Conservation (phyloP, 139 green algal species). For the Microglena sp. region DNA sequence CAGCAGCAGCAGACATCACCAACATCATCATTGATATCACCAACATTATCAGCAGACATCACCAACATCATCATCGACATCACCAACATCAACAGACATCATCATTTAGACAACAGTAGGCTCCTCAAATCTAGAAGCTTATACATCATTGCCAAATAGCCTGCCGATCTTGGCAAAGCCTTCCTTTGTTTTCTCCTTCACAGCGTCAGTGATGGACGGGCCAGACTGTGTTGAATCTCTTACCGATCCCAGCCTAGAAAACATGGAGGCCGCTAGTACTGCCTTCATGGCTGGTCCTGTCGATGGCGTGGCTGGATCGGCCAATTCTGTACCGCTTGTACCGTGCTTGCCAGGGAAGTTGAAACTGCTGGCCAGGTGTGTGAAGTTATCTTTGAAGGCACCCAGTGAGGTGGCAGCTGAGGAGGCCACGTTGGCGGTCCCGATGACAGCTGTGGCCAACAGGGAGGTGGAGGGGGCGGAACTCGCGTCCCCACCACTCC, state of each 20-base stretch:
- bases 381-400: slow-evolving; percentile 7
- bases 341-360: neutral
- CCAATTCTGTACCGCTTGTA: neutral
- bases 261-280: neutral
- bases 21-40: too few relatives aligned
- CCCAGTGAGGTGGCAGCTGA: slow-evolving; percentile 2
- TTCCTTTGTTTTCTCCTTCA: slow-evolving; percentile 5
- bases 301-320: neutral
- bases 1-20: too few relatives aligned
- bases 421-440: too few relatives aligned
- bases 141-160: too few relatives aligned
- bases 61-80: too few relatives aligned
- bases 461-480: neutral
- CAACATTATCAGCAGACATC: too few relatives aligned
- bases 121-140: too few relatives aligned
- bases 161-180: slow-evolving; percentile 4
- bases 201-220: slow-evolving; percentile 1
- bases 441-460: too few relatives aligned
- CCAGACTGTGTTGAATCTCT: neutral
- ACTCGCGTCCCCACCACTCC: neutral
- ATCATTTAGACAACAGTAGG: too few relatives aligned
- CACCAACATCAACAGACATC: too few relatives aligned
- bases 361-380: neutral
- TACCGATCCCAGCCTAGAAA: neutral
- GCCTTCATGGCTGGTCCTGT: neutral